Percentiles rank a stretch among this genome's conserved stretches.
Conservation (phyloP, 257 asterid genomes). For the Salvia rosmarinus region DNA sequence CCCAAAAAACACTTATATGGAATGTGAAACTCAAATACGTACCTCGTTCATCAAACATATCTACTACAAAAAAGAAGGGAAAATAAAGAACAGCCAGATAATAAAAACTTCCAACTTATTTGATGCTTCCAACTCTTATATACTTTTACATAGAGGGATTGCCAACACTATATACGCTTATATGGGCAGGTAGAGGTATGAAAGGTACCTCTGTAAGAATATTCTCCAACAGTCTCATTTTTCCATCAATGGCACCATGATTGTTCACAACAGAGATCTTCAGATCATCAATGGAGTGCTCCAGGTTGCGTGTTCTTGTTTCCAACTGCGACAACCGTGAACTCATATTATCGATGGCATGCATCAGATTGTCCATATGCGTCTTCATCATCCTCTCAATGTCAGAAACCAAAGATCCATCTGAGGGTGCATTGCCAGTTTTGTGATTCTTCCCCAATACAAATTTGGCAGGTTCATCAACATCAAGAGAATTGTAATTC, state of each 20-base stretch:
- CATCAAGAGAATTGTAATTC: constrained; percentile 67
- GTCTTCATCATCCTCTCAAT: constrained; percentile 80
- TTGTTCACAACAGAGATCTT: constrained; percentile 70
- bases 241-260: constrained; percentile 76
- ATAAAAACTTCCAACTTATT: background rate
- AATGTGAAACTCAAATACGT: constrained; percentile 10
- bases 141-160: background rate
- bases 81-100: background rate
- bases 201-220: constrained; percentile 74
- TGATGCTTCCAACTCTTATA: background rate
- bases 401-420: constrained; percentile 65
- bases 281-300: constrained; percentile 79
- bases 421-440: constrained; percentile 45
- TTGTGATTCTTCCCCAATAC: constrained; percentile 59
- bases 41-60: background rate
- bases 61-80: background rate
- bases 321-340: constrained; percentile 91
- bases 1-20: background rate
- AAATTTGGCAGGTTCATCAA: constrained; percentile 64
- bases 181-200: constrained; percentile 13
- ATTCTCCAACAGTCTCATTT: constrained; percentile 76
- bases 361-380: constrained; percentile 72
- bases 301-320: constrained; percentile 72
- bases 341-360: constrained; percentile 74
- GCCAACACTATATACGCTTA: constrained; percentile 1